Conservation (phyloP, 305 asterid genomes). For the Nicotiana rustica region DNA sequence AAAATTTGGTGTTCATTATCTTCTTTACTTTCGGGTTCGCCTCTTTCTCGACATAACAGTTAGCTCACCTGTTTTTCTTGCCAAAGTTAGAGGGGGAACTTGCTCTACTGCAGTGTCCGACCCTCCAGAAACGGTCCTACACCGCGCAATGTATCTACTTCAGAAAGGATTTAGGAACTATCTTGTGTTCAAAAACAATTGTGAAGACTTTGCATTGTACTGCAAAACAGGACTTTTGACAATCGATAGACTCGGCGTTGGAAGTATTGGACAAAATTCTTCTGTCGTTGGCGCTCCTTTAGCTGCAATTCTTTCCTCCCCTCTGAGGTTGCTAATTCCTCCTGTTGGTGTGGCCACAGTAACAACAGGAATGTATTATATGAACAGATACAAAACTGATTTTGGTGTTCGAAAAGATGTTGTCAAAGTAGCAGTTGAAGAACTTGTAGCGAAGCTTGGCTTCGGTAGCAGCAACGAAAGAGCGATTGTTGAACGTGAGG, state of each 20-base stretch:
- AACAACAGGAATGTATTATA: conserved; percentile 90
- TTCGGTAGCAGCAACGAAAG: conserved; percentile 43
- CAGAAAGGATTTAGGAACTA: conserved; percentile 86
- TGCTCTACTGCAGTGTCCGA: conserved; percentile 88
- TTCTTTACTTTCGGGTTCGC: too few species aligned
- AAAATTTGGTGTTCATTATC: too few species aligned
- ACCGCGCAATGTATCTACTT: conserved; percentile 85
- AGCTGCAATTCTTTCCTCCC: conserved; percentile 89
- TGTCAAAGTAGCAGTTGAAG: conserved; percentile 84
- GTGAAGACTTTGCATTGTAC: conserved; percentile 91
- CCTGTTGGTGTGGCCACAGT: conserved; percentile 82
- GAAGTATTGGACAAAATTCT: conserved; percentile 92
- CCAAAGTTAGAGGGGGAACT: conserved; percentile 90
- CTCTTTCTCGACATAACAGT: too few species aligned
- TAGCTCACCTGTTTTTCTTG: conserved; percentile 66
- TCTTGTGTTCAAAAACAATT: conserved; percentile 80
- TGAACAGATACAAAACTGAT: conserved; percentile 88
- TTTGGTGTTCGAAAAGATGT: conserved; percentile 84
- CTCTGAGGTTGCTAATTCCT: conserved; percentile 78
- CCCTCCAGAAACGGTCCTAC: conserved; percentile 57
- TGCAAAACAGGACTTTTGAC: conserved; percentile 91
- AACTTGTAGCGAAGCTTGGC: conserved; percentile 70
- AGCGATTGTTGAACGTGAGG: conserved; percentile 34
- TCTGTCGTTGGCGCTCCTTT: conserved; percentile 89
- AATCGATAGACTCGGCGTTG: conserved; percentile 68